Base-by-base conservation (phyloP, 2,329 filamentous ascomycete genomes). In the Plectosphaerella cucumerina region DNA sequence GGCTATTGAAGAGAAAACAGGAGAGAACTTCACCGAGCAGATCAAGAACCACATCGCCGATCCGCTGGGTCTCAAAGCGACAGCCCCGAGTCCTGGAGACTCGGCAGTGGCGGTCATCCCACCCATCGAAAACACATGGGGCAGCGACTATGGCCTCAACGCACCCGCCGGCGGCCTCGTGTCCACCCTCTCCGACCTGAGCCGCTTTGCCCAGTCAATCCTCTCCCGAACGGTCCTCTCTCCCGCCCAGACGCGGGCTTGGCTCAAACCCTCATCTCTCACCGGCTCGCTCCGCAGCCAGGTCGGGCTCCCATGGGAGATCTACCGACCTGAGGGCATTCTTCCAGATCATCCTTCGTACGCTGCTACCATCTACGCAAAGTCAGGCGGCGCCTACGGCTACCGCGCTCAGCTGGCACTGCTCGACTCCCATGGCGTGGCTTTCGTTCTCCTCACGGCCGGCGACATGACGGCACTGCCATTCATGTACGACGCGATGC, bases 261-360 rank as follows among this genome's bases (percentile, higher is more conserved):
- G 69, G 69, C 59, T 71, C 6, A 70, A 71, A 23, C 69, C 69
- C 0, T 47, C 44, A 1, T 58, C 66, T 0, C 62, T 65, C 26
- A 62, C 62, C 1, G 66, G 66, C 2, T 62, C 62, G 3, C 54
- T 56, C 0, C 55, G 59, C 22, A 60, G 58, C 12, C 59, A 68
- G 20, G 66, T 67, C 3, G 69, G 69, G 3, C 62, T 64, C 56
- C 67, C 69, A 0, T 70, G 68, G 70, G 68, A 72, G 44, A 69
- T 70, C 14, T 58, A 63, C 2, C 65, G 63, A 1, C 57, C 61
- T 0, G 15, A 58, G 1, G 54, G 60, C 21, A 44, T 70, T 0
- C 61, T 60, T 0, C 58, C 61, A 0, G 33, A 57, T 0, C 56
- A 69, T 39, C 60, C 63, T 0, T 68, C 70, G 20, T 50, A 60